phyloP scores from a whole-genome alignment of 2,329 filamentous ascomycete species.

The Fusarium tupiense region DNA sequence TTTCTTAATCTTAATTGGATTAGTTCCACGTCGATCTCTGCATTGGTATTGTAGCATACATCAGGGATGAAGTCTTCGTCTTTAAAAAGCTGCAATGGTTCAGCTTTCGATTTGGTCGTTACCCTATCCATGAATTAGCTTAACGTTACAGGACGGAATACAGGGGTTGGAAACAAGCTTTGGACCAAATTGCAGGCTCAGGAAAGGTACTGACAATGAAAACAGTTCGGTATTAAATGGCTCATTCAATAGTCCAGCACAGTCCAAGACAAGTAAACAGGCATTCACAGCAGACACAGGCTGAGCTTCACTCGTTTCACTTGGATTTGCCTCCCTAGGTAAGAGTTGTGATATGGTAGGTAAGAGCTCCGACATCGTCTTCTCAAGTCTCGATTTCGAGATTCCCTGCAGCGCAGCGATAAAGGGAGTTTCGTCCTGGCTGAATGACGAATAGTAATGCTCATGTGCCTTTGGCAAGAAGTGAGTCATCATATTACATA shows the following conservation, averaged over 20 bases:
- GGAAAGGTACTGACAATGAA: not conserved
- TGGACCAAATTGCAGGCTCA: fast-evolving
- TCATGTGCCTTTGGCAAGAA: not conserved
- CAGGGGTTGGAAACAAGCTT: not conserved
- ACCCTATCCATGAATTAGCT: not conserved
- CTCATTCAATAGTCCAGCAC: not conserved
- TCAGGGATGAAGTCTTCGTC: not conserved
- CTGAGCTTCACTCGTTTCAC: not conserved
- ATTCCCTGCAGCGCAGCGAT: not conserved
- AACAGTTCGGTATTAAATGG: not conserved
- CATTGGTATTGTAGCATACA: not conserved
- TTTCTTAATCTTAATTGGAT: not conserved
- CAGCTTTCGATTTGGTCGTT: not conserved
- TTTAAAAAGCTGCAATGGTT: not conserved
- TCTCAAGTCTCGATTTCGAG: not conserved
- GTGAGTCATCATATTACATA: not conserved
- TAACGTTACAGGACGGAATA: too few relatives aligned
- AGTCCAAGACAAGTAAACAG: not conserved
- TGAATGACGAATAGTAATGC: not conserved
- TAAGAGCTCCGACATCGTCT: not conserved
- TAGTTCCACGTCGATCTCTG: not conserved
- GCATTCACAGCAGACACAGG: not conserved
- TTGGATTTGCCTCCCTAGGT: not conserved
- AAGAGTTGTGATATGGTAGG: not conserved
- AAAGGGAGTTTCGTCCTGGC: not conserved